Evolutionary conservation across 2,329 filamentous ascomycete species (phyloP).

Genomic region (Xylariaceae sp.): DNA sequence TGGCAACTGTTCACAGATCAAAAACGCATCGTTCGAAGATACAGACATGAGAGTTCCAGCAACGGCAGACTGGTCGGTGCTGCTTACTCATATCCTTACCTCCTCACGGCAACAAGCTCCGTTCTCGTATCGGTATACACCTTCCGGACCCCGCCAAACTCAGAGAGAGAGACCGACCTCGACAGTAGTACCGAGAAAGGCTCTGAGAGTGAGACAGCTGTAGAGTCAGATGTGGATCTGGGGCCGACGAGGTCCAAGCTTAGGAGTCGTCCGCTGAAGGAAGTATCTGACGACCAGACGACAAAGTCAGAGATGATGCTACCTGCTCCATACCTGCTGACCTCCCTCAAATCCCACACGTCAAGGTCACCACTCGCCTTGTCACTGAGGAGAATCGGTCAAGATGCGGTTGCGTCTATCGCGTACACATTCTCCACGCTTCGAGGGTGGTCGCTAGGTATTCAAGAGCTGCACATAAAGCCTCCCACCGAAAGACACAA

Average conservation of each 20-base stretch:
- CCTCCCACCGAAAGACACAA: constrained; percentile 27
- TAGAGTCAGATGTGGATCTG: neutral
- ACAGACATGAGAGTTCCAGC: constrained; percentile 59
- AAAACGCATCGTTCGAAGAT: constrained; percentile 46
- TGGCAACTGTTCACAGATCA: constrained; percentile 57
- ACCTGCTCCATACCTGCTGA: constrained; percentile 58
- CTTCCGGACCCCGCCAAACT: constrained; percentile 39
- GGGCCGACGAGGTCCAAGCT: neutral
- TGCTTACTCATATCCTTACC: constrained; percentile 70
- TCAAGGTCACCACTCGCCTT: constrained; percentile 75
- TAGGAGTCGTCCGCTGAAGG: constrained; percentile 2
- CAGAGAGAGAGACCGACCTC: neutral
- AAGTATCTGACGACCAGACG: neutral
- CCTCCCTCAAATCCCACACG: constrained; percentile 77
- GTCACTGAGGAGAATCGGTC: constrained; percentile 69
- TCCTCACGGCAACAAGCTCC: constrained; percentile 73
- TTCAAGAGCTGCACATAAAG: constrained; percentile 79
- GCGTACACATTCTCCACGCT: constrained; percentile 80
- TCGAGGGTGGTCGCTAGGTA: constrained; percentile 81
- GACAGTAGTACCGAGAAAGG: constrained; percentile 6
- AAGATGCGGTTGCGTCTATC: constrained; percentile 73
- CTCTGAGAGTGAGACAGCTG: constrained; percentile 2
- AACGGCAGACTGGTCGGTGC: constrained; percentile 67
- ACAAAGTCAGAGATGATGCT: constrained; percentile 10
- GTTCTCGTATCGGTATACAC: constrained; percentile 76